Evolutionary conservation across 345 rosid species (phyloP).

Genomic region (Salix caprea): DNA sequence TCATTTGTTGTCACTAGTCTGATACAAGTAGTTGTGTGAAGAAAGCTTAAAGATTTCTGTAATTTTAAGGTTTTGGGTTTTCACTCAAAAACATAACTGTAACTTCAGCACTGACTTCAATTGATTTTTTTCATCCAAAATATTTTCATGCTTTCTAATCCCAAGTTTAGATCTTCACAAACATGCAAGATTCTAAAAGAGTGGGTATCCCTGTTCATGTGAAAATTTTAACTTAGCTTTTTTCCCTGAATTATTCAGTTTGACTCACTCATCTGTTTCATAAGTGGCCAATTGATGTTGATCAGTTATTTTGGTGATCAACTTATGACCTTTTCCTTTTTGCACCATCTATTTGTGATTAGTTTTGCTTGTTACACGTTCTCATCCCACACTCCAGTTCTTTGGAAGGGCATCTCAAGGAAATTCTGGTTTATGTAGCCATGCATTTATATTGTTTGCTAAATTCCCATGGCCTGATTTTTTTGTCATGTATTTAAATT

Average conservation of each 20-base stretch:
- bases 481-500: neutral
- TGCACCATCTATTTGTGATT: neutral
- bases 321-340: neutral
- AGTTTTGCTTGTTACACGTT: neutral
- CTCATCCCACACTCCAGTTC: neutral
- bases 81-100: neutral
- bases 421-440: neutral
- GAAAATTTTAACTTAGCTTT: neutral
- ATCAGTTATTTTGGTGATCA: neutral
- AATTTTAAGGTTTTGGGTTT: neutral
- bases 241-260: neutral
- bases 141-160: neutral
- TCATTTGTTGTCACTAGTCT: neutral
- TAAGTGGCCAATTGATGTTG: neutral
- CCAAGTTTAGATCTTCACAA: neutral
- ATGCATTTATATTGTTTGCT: neutral
- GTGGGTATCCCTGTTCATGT: neutral
- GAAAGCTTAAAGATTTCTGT: neutral
- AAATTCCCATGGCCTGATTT: neutral
- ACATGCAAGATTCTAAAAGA: neutral
- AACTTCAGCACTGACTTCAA: too few relatives aligned
- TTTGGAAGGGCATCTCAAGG: neutral
- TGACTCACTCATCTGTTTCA: neutral
- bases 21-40: neutral
- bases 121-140: neutral